These are phyloP conservation scores for Talaromyces sp. DNA, from an alignment of 2,329 filamentous ascomycete genomes.

Conservation along the genomic window DNA sequence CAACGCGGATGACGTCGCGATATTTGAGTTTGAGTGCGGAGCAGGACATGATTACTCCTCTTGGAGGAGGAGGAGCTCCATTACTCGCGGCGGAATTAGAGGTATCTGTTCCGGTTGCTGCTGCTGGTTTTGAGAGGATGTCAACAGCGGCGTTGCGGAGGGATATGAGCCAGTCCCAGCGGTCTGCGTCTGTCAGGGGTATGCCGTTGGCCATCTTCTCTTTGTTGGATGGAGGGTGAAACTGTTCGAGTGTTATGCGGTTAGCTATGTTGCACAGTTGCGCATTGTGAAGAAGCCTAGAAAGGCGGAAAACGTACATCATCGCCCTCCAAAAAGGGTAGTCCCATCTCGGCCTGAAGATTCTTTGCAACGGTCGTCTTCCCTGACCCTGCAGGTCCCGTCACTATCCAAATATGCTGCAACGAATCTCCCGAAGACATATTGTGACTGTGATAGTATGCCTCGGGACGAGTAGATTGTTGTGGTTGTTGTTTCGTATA, in stretches of 20 bases:
- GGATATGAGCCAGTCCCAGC: conserved; percentile 92
- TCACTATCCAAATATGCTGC: conserved; percentile 76
- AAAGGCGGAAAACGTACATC: conserved; percentile 54
- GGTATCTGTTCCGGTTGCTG: neutral
- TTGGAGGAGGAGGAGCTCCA: conserved; percentile 43
- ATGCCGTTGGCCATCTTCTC: conserved; percentile 84
- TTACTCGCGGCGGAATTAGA: conserved; percentile 39
- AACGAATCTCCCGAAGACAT: conserved; percentile 17
- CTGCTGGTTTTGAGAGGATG: conserved; percentile 33
- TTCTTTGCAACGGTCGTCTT: conserved; percentile 70
- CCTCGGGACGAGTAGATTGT: neutral
- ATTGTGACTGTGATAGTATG: conserved; percentile 4
- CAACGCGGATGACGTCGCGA: conserved; percentile 81
- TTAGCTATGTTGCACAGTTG: neutral
- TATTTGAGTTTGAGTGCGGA: conserved; percentile 96
- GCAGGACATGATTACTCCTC: conserved; percentile 90
- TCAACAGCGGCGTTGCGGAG: conserved; percentile 61
- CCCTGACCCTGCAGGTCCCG: conserved; percentile 71
- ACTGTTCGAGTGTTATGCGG: conserved; percentile 26
- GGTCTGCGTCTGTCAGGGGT: conserved; percentile 84
- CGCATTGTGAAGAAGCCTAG: neutral
- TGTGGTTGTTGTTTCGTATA: neutral
- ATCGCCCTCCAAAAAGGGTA: conserved; percentile 74
- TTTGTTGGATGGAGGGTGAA: conserved; percentile 61
- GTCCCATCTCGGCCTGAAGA: conserved; percentile 56